A percentile compares a stretch with the other conserved stretches of the same genome.
These are phyloP conservation scores for Colletotrichum lindemuthianum DNA, from an alignment of 2,329 filamentous ascomycete genomes.

Conservation along the genomic window DNA sequence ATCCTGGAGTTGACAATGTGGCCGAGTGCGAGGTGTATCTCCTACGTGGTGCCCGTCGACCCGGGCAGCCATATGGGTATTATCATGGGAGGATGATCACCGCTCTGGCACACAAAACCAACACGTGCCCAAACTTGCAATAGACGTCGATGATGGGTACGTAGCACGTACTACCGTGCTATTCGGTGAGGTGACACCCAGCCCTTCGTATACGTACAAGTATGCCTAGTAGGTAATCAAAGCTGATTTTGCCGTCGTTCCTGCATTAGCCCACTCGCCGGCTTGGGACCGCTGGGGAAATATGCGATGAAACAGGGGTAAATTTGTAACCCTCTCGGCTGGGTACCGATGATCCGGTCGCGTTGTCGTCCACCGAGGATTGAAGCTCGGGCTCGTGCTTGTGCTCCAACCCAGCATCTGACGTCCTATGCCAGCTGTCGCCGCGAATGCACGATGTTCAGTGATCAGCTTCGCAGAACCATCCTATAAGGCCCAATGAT, in stretches of 20 bases:
- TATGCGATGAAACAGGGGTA: slow-evolving; percentile 36
- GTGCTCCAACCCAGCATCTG: not conserved
- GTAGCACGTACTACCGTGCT: too few species aligned
- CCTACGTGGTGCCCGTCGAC: too few species aligned
- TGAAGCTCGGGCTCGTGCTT: slow-evolving; percentile 27
- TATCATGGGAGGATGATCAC: too few species aligned
- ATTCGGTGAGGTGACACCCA: too few species aligned
- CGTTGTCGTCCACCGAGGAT: not conserved
- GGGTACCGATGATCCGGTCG: slow-evolving; percentile 33
- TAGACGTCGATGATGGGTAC: too few species aligned
- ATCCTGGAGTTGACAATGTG: too few species aligned
- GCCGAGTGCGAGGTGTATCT: too few species aligned
- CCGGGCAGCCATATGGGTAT: too few species aligned
- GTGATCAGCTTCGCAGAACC: too few species aligned
- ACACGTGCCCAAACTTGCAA: slow-evolving; percentile 22
- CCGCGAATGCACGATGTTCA: not conserved
- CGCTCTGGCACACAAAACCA: not conserved
- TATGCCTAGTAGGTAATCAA: slow-evolving; percentile 23
- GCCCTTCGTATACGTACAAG: slow-evolving; percentile 9
- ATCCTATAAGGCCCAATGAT: too few species aligned
- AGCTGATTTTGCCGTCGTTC: slow-evolving; percentile 33
- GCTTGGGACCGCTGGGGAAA: slow-evolving; percentile 33
- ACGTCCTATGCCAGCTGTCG: not conserved
- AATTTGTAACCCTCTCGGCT: slow-evolving; percentile 36
- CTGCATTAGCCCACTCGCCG: slow-evolving; percentile 34